phyloP scores from a whole-genome alignment of 306 rosid species.

The Prosopis cineraria region DNA sequence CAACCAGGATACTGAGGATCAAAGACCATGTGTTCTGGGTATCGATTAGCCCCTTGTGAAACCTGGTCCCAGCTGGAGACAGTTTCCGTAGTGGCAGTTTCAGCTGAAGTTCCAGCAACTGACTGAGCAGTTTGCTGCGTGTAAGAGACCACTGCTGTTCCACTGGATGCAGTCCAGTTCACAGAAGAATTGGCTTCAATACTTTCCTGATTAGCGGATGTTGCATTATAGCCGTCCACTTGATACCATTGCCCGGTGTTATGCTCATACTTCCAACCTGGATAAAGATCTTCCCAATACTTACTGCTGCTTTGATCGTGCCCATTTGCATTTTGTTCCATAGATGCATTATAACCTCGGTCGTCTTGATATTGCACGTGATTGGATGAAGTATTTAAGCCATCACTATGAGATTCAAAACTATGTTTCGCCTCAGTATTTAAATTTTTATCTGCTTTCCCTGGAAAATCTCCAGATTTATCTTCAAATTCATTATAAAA shows the following conservation, averaged over 20 bases:
- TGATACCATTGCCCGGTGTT: constrained; percentile 78
- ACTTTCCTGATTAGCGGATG: constrained; percentile 36
- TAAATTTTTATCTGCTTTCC: constrained; percentile 30
- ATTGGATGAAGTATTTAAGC: constrained; percentile 37
- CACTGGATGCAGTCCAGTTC: constrained; percentile 52
- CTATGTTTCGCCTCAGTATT: constrained; percentile 38
- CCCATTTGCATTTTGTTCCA: constrained; percentile 41
- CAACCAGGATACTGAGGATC: constrained; percentile 84
- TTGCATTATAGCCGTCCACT: constrained; percentile 45
- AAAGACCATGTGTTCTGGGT: constrained; percentile 76
- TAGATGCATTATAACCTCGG: constrained; percentile 46
- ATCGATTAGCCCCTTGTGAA: constrained; percentile 57
- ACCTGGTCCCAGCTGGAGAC: constrained; percentile 55
- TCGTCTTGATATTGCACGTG: constrained; percentile 48
- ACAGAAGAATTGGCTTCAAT: constrained; percentile 34
- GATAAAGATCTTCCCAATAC: constrained; percentile 83
- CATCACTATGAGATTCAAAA: constrained; percentile 44
- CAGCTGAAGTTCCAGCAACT: constrained; percentile 52
- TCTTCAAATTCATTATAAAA: constrained; percentile 64
- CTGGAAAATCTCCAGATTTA: constrained; percentile 39
- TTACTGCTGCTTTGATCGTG: constrained; percentile 56
- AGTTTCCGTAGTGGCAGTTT: constrained; percentile 43
- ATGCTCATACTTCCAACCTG: constrained; percentile 82
- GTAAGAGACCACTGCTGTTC: constrained; percentile 48
- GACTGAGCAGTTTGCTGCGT: constrained; percentile 62